These are phyloP conservation scores for Phytophthora idaei DNA, from an alignment of 352 stramenopile species.

Conservation along the genomic window DNA sequence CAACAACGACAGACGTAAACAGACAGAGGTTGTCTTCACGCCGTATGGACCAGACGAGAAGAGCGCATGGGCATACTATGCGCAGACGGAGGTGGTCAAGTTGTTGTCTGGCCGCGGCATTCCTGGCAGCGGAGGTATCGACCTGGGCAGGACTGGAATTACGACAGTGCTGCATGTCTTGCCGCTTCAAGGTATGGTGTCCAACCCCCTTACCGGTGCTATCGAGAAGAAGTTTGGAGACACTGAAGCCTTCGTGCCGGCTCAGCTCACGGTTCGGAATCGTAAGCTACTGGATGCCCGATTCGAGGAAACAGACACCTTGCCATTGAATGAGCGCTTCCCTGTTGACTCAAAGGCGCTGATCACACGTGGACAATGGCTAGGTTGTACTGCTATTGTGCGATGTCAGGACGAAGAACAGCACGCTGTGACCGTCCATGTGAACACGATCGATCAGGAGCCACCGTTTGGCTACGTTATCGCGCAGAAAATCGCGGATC, in stretches of 20 bases:
- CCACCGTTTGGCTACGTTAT: constrained; percentile 97
- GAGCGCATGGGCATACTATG: constrained; percentile 69
- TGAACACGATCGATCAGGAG: constrained; percentile 93
- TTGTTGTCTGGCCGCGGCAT: constrained; percentile 75
- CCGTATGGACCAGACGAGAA: constrained; percentile 59
- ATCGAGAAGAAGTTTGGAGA: constrained; percentile 96
- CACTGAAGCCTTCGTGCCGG: constrained; percentile 94
- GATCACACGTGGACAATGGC: constrained; percentile 90
- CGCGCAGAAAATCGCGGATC: constrained; percentile 92
- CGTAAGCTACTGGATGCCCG: constrained; percentile 93
- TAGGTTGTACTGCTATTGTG: constrained; percentile 89
- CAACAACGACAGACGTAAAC: constrained; percentile 23
- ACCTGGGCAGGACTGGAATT: constrained; percentile 90
- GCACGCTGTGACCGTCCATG: constrained; percentile 88
- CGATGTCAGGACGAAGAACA: constrained; percentile 58
- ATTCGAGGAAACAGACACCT: constrained; percentile 89
- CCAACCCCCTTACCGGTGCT: constrained; percentile 92
- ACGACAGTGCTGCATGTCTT: constrained; percentile 79
- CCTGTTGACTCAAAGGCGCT: constrained; percentile 87
- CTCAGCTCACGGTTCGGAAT: constrained; percentile 95
- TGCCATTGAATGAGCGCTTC: constrained; percentile 92
- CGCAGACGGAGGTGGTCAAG: constrained; percentile 69
- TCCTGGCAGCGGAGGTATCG: constrained; percentile 91
- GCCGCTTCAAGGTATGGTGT: constrained; percentile 93
- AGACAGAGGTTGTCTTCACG: constrained; percentile 45